Percentiles rank a stretch among this genome's conserved stretches.
phyloP scores from a whole-genome alignment of 441 rosid genomes.

The Populus trichocarpa region DNA sequence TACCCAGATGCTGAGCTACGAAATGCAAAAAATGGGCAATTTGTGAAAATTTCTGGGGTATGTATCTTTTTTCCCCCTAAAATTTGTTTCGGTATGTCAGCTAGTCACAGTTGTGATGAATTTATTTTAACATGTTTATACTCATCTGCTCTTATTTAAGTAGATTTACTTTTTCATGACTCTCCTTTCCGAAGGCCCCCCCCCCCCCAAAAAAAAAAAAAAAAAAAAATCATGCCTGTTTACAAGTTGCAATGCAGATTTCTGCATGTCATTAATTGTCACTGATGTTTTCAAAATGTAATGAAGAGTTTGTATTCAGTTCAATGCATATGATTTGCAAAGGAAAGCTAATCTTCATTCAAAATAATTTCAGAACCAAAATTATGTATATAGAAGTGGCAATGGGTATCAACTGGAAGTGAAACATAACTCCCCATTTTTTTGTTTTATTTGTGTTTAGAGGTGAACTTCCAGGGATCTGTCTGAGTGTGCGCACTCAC shows the following conservation, averaged over 20 bases:
- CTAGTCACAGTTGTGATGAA: neutral
- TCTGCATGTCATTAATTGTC: neutral
- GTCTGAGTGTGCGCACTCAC: neutral
- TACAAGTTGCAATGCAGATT: neutral
- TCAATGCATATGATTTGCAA: neutral
- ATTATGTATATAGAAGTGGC: neutral
- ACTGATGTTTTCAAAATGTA: neutral
- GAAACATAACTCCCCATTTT: neutral
- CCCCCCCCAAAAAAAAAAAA: neutral
- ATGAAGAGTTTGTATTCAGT: neutral
- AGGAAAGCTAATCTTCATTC: neutral
- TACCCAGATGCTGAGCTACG: slow-evolving; percentile 94
- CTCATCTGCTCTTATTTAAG: neutral
- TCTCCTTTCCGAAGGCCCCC: neutral
- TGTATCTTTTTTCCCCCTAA: slow-evolving; percentile 3
- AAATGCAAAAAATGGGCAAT: slow-evolving; percentile 98
- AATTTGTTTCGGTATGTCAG: neutral
- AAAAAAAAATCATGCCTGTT: neutral
- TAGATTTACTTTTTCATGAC: neutral
- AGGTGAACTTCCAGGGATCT: neutral
- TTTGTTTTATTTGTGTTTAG: no score
- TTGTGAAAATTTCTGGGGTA: slow-evolving; percentile 99
- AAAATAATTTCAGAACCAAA: neutral
- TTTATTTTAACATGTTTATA: neutral
- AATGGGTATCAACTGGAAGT: neutral